Evolutionary conservation across 2,329 filamentous ascomycete species (phyloP), one percentile per base, ranked within the genome.

Genomic region (Cyphellophora europaea): DNA sequence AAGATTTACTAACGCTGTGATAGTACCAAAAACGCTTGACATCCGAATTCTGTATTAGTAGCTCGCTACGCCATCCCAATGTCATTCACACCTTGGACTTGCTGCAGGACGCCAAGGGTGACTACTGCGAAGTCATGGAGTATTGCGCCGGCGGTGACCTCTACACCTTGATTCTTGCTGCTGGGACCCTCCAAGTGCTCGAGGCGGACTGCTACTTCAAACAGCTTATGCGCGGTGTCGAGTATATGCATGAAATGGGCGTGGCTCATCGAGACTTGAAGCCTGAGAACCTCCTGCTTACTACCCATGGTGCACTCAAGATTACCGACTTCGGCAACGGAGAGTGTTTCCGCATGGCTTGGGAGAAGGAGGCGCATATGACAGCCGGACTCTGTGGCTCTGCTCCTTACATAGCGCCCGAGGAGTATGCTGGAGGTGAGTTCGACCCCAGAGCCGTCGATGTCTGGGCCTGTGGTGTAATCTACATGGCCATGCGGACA

Each of bases 401-500:
- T 11, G 91, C 89, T 14, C 91, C 91, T 1, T 98, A 98, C 55
- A 98, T 98, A 49, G 85, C 91, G 2, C 91, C 91, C 0, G 91
- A 98, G 57, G 91, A 98, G 58, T 98, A 98, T 53, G 76, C 79
- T 2, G 88, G 93, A 55, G 87, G 81, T 57, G 91, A 98, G 56
- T 98, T 98, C 48, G 91, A 98, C 54, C 91, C 91, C 18, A 76
- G 91, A 38, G 89, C 91, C n/a, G 89, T 98, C 32, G 91, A 98
- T 53, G 82, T 96, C 11, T 98, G 91, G 91, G 91, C 91, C 15
- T 94, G 87, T 41, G 91, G 91, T 55, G 91, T 98, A 33, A 98
- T 98, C 41, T 98, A 98, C 65, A 98, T 98, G 91, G 91, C 91
- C 11, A 98, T 98, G 91, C 75, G 91, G 39, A 96, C 89, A 2